Base-by-base conservation (phyloP, 169 alveolate genomes). In the Babesia sp. region DNA sequence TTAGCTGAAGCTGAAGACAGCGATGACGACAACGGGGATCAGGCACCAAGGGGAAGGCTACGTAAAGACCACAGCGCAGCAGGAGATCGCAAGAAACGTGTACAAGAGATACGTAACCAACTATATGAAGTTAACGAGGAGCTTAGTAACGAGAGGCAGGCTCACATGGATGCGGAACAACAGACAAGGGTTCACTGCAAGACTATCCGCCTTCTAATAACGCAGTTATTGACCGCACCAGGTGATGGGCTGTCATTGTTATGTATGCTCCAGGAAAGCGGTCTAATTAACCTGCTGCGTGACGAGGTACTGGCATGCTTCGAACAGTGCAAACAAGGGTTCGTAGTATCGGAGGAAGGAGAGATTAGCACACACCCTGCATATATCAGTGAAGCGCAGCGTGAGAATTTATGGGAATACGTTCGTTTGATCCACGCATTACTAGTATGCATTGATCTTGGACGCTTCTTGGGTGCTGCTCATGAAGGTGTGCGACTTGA, bases 381-480 rank as follows among this genome's bases (percentile, higher is more conserved):
- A 12, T 77, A 77, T 42, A 36, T 79, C 9, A 63, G 68, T 20
- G 80, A 79, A 53, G 42, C 34, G 20, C 82, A 79, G 56, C 66
- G 83, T 6, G 68, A 50, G 16, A 42, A n/a, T 16, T 34, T 81
- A 7, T 81, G 89, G 89, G 83, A 81, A 14, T 64, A 63, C 45
- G 57, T 81, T 34, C 76, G 89, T 12, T 33, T 81, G 42, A 75
- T 81, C 11, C 85, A 74, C 71, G 46, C 83, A 3, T 11, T 72
- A 3, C 29, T 61, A 11, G 63, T 56, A 6, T 64, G 69, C 34
- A 46, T 72, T 33, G 77, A 68, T 42, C 33, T 53, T 36, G 67
- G 67, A 2, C 31, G 67, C 11, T 51, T 50, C 31, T 31, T 53
- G 45, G 5, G 51, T 4, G 20, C n/a, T 53, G 50, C 42, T 11